Base-by-base conservation (phyloP, 805 yeast genomes). In the Lachancea waltii region DNA sequence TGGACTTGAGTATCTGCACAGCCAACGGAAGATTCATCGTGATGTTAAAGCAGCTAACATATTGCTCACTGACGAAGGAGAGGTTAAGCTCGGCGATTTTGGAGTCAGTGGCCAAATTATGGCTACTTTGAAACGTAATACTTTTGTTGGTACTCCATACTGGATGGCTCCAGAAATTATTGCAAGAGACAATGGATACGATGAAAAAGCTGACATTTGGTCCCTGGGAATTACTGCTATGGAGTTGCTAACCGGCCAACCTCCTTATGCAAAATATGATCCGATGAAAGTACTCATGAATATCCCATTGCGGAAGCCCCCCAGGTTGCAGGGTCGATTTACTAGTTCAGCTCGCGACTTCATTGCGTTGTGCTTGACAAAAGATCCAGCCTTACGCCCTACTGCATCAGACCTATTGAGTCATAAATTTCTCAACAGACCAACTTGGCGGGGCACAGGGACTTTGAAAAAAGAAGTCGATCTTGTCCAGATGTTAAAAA, bases 121-220 rank as follows among this genome's bases (percentile, higher is more conserved):
- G 15, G 55, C 96, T 2, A 79, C 79, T 36, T 69, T 74, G 48
- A 62, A 75, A 41, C 68, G 77, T 43, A 70, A 74, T 39, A 85
- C 96, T 0, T 81, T 89, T 68, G 95, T 87, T 36, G 97, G 97
- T 1, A 87, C 97, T 0, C 96, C 97, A 10, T 85, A 77, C 60
- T 89, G 97, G 97, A 89, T 90, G 97, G 98, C 98, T 0, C 98
- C 98, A 0, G 98, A 92, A 58, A 83, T 90, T n/a, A 82, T 92
- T 30, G 58, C 68, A 30, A 50, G 48, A 41, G 54, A 60, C 32
- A 58, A 63, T 7, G 95, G 92, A 1, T 87, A 92, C 58, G 73
- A 84, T 53, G 83, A 80, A 45, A 84, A 82, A 52, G 95, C 87
- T 1, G 98, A 92, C 56, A 84, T 92, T 37, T 92, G 98, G 98